Percentiles rank a stretch among this genome's conserved stretches.
These are phyloP conservation scores for Danielozyma ontarioensis DNA, from an alignment of 805 yeast genomes.

Conservation along the genomic window DNA sequence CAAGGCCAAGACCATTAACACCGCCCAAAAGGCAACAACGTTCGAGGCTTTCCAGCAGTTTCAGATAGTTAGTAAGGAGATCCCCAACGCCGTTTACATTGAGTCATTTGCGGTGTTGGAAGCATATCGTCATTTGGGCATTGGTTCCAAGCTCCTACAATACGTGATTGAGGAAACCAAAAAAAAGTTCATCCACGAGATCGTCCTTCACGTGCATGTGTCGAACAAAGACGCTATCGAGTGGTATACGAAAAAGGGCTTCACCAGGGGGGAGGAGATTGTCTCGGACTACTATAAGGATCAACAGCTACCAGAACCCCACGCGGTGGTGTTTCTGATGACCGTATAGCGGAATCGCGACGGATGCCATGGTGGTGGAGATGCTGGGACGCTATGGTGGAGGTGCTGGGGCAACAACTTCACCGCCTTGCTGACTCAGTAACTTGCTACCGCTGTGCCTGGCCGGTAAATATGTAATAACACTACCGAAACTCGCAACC, in stretches of 20 bases:
- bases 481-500: too few species aligned
- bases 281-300: constrained; percentile 44
- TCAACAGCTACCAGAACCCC: constrained; percentile 42
- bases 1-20: constrained; percentile 48
- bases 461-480: too few species aligned
- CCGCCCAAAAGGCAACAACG: constrained; percentile 32
- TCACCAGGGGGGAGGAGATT: constrained; percentile 28
- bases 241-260: constrained; percentile 53
- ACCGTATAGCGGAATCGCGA: constrained; percentile 22
- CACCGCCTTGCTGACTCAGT: too few species aligned
- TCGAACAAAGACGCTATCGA: constrained; percentile 35
- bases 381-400: too few species aligned
- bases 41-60: constrained; percentile 19
- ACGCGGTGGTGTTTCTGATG: constrained; percentile 34
- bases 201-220: constrained; percentile 50
- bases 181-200: constrained; percentile 46
- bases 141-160: constrained; percentile 56
- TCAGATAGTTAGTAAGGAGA: constrained; percentile 16
- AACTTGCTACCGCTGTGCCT: too few species aligned
- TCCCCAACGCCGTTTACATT: constrained; percentile 55
- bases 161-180: constrained; percentile 55
- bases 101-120: constrained; percentile 65
- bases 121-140: constrained; percentile 55
- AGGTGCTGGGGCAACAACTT: too few species aligned
- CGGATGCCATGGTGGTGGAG: too few species aligned